Evolutionary conservation across 2,329 filamentous ascomycete species (phyloP).

Genomic region (Curvularia hawaiiensis): DNA sequence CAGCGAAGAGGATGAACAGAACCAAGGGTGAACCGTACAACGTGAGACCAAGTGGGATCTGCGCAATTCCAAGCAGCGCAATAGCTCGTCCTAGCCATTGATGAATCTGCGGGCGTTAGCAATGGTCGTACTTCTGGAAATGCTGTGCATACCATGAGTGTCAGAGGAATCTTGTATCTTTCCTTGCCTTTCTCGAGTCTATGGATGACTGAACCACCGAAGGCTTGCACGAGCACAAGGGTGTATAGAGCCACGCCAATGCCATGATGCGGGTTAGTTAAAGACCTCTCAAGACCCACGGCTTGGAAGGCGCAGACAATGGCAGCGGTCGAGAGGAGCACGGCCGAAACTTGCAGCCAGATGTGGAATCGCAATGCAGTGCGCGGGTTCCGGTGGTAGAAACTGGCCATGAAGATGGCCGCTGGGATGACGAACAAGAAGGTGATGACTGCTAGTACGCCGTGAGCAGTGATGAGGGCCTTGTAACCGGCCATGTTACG

Average conservation of each 20-base stretch:
- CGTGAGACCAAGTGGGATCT: conserved; percentile 86
- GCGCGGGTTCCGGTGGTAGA: conserved; percentile 67
- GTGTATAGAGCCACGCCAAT: conserved; percentile 82
- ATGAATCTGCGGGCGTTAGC: conserved; percentile 68
- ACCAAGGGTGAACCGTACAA: conserved; percentile 88
- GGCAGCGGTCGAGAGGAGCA: conserved; percentile 70
- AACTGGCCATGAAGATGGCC: conserved; percentile 76
- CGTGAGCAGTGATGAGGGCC: conserved; percentile 71
- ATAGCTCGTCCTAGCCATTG: conserved; percentile 84
- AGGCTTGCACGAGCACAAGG: conserved; percentile 70
- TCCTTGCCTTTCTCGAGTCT: conserved; percentile 58
- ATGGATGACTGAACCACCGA: conserved; percentile 71
- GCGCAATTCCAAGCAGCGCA: conserved; percentile 80
- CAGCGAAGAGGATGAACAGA: conserved; percentile 82
- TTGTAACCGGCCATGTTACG: conserved; percentile 72
- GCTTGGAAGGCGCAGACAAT: conserved; percentile 80
- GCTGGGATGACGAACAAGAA: conserved; percentile 76
- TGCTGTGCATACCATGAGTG: conserved; percentile 56
- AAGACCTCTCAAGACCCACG: conserved; percentile 71
- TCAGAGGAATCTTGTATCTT: conserved; percentile 61
- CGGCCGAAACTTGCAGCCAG: conserved; percentile 72
- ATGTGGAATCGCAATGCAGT: conserved; percentile 72
- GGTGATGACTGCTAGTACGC: conserved; percentile 71
- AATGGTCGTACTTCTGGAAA: background rate
- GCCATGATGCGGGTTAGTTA: conserved; percentile 84